Conservation (phyloP, 1,284 basidiomycete genomes). For the Exsudoporus floridanus region DNA sequence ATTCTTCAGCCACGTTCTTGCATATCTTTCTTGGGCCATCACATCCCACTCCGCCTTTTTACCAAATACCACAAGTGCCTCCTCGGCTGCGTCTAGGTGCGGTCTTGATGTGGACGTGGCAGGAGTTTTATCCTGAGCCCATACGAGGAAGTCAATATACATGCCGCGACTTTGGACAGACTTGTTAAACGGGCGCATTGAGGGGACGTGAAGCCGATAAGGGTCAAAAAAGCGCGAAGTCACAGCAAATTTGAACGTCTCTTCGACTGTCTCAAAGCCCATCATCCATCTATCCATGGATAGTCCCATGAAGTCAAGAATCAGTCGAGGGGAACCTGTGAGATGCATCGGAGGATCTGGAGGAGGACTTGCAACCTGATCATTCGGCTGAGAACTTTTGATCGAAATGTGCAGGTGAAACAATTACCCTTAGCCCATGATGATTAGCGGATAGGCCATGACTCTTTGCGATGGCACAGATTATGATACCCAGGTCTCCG, state of each 20-base stretch:
- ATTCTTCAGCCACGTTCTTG: conserved; percentile 41
- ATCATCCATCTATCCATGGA: conserved; percentile 48
- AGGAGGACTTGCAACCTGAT: conserved; percentile 44
- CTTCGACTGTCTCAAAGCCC: conserved; percentile 54
- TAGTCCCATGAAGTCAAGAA: conserved; percentile 56
- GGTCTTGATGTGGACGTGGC: conserved; percentile 1
- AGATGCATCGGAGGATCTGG: conserved; percentile 43
- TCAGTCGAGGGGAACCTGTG: conserved; percentile 44
- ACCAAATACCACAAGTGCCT: conserved; percentile 54
- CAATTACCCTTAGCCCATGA: conserved; percentile 57
- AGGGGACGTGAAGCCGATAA: conserved; percentile 23
- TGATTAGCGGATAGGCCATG: conserved; percentile 49
- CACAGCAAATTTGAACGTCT: conserved; percentile 57
- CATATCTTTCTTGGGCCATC: conserved; percentile 33
- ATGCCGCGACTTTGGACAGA: conserved; percentile 51
- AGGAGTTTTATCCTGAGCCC: conserved; percentile 37
- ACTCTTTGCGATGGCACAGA: conserved; percentile 52
- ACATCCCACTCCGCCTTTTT: conserved; percentile 51
- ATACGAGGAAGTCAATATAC: conserved; percentile 57
- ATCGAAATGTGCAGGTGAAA: not conserved
- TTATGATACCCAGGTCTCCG: conserved; percentile 68
- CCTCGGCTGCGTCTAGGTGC: conserved; percentile 33
- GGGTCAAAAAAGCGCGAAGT: conserved; percentile 53
- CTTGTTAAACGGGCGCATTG: conserved; percentile 41
- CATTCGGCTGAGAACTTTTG: conserved; percentile 1